A percentile compares a stretch with the other conserved stretches of the same genome.
phyloP scores from a whole-genome alignment of 257 asterid species.

The Pogostemon cablin region DNA sequence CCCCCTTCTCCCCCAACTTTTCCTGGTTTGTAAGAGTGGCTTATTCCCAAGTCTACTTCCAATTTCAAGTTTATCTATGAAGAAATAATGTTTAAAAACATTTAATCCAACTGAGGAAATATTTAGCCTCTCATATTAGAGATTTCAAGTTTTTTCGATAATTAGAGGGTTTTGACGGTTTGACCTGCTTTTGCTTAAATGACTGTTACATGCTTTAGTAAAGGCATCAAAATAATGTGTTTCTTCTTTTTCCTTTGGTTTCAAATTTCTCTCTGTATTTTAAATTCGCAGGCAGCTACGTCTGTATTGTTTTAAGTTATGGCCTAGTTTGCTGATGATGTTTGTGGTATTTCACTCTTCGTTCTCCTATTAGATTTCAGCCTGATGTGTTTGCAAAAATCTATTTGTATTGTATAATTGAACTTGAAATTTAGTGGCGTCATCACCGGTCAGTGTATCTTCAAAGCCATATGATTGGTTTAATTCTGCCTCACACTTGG shows the following conservation, averaged over 20 bases:
- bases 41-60: background rate
- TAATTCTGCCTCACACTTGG: slow-evolving; percentile 1
- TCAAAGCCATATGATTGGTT: background rate
- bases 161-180: slow-evolving; percentile 12
- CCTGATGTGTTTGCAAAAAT: background rate
- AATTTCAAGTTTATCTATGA: background rate
- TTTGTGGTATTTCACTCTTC: slow-evolving; percentile 6
- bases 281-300: slow-evolving; percentile 6
- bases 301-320: slow-evolving; percentile 18
- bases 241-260: background rate
- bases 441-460: background rate
- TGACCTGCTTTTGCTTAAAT: slow-evolving; percentile 12
- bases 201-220: background rate
- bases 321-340: slow-evolving; percentile 10
- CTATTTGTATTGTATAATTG: slow-evolving; percentile 8
- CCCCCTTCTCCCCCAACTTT: background rate
- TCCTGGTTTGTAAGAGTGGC: background rate
- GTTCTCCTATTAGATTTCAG: background rate
- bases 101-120: slow-evolving; percentile 9
- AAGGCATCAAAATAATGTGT: background rate
- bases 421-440: background rate
- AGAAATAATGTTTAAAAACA: background rate
- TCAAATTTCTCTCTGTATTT: background rate
- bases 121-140: background rate
- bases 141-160: slow-evolving; percentile 3